Evolutionary conservation across 176 grass and related monocot species (phyloP).

Genomic region (Cocos nucifera): DNA sequence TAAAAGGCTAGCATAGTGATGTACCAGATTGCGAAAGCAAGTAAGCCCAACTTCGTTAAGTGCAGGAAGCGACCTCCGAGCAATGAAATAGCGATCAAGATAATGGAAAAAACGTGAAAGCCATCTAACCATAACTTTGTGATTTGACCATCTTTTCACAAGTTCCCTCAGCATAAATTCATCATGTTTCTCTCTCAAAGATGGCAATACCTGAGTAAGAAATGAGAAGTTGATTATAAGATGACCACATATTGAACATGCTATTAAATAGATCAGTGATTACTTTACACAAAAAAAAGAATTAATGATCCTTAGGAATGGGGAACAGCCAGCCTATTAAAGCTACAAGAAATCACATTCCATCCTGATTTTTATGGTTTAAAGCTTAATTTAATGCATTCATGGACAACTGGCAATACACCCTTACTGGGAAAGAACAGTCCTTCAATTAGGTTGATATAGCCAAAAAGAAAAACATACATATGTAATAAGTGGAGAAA

Average conservation of each 20-base stretch:
- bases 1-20: not conserved
- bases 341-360: no score
- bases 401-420: no score
- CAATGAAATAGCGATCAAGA: constrained; percentile 86
- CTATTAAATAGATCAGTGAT: no score
- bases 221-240: not conserved
- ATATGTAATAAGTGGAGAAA: no score
- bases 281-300: not conserved
- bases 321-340: no score
- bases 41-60: constrained; percentile 77
- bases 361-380: no score
- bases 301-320: no score
- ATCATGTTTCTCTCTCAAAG: constrained; percentile 81
- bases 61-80: constrained; percentile 48
- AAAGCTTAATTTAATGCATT: no score
- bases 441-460: no score
- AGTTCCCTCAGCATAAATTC: constrained; percentile 89
- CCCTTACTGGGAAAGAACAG: no score
- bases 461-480: no score
- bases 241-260: no score
- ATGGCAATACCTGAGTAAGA: constrained; percentile 61
- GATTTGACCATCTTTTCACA: constrained; percentile 78
- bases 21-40: constrained; percentile 76
- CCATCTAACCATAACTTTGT: constrained; percentile 94
- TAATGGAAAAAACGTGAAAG: constrained; percentile 83